Conservation (phyloP, 2,329 filamentous ascomycete genomes). For the Claviceps humidiphila region DNA sequence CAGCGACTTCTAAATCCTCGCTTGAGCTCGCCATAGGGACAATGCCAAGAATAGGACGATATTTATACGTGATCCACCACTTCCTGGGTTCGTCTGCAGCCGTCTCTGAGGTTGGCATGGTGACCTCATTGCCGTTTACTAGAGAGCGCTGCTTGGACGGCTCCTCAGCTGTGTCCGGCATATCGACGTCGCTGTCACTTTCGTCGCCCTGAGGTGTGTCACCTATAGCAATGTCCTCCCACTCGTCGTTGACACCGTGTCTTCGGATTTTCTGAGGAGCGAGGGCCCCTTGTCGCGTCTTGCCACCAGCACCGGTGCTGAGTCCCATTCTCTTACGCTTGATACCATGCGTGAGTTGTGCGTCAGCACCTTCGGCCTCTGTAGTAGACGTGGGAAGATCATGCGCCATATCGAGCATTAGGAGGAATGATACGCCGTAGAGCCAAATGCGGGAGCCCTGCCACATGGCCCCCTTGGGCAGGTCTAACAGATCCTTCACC, state of each 20-base stretch:
- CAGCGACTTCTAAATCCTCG: conserved; percentile 58
- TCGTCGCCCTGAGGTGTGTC: conserved; percentile 22
- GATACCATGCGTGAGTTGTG: conserved; percentile 19
- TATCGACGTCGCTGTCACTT: conserved; percentile 25
- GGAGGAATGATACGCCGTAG: conserved; percentile 74
- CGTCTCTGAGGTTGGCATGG: conserved; percentile 4
- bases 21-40: conserved; percentile 30
- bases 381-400: conserved; percentile 39
- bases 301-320: conserved; percentile 39
- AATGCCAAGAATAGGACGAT: conserved; percentile 77
- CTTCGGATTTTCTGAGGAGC: conserved; percentile 30
- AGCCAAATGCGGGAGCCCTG: conserved; percentile 70
- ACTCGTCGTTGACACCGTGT: conserved; percentile 26
- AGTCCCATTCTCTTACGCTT: conserved; percentile 41
- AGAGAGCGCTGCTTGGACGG: conserved; percentile 21
- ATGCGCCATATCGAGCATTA: conserved; percentile 76
- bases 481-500: conserved; percentile 62
- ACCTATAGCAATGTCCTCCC: conserved; percentile 25
- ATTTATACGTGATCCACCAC: conserved; percentile 82
- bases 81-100: conserved; percentile 19
- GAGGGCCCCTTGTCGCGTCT: conserved; percentile 33
- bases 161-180: conserved; percentile 21
- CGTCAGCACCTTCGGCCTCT: conserved; percentile 18
- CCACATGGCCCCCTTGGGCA: conserved; percentile 78
- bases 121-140: conserved; percentile 10